A percentile compares a stretch with the other conserved stretches of the same genome.
Conservation (phyloP, 2,329 filamentous ascomycete species). For the Aspergillus latus region DNA sequence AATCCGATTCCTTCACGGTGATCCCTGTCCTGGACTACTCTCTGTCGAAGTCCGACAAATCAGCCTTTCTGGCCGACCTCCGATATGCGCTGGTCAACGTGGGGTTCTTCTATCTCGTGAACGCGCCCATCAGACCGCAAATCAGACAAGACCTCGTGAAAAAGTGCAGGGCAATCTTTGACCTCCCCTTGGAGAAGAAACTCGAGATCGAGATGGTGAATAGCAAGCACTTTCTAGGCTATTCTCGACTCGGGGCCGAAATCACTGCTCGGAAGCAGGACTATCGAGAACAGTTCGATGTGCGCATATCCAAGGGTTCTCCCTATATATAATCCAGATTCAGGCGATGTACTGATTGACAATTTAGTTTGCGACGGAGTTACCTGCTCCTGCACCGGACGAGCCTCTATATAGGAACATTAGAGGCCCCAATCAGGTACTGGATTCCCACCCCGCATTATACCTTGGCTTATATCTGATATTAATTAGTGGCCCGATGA, state of each 20-base stretch:
- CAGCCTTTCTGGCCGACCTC: conserved; percentile 29
- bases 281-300: conserved; percentile 40
- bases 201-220: conserved; percentile 50
- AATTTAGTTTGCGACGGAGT: conserved; percentile 36
- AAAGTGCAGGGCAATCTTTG: conserved; percentile 46
- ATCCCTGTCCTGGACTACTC: conserved; percentile 36
- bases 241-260: conserved; percentile 36
- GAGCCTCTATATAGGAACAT: conserved; percentile 39
- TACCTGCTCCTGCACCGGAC: conserved; percentile 33
- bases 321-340: neutral
- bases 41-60: conserved; percentile 22
- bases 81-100: conserved; percentile 37
- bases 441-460: neutral
- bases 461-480: neutral
- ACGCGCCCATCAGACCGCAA: conserved; percentile 26
- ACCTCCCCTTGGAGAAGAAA: conserved; percentile 47
- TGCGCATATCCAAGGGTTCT: conserved; percentile 13
- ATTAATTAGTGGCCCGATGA: conserved; percentile 36
- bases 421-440: conserved; percentile 38
- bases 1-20: conserved; percentile 33
- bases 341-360: neutral
- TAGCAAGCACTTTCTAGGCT: conserved; percentile 40
- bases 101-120: conserved; percentile 38
- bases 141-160: conserved; percentile 32
- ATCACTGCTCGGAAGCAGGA: conserved; percentile 35